Evolutionary conservation across 1,284 basidiomycete species (phyloP).

Genomic region (Irpex rosettiformis): DNA sequence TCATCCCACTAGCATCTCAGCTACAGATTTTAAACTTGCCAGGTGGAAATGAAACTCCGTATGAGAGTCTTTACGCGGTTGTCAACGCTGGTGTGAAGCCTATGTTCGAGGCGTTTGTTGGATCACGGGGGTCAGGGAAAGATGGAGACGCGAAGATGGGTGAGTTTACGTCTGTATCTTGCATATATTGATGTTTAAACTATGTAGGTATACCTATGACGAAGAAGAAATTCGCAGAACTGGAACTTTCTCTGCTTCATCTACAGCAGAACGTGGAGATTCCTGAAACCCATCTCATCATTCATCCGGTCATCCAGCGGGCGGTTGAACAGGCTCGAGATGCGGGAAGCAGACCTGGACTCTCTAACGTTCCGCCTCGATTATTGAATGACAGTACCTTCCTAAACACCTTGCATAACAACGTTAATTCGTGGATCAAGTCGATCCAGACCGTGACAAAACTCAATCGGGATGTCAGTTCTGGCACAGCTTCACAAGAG

Average conservation of each 20-base stretch:
- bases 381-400: constrained; percentile 86
- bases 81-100: constrained; percentile 96
- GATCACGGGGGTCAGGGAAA: constrained; percentile 68
- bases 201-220: constrained; percentile 90
- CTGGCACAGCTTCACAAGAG: constrained; percentile 96
- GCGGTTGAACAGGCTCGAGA: constrained; percentile 80
- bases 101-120: constrained; percentile 97
- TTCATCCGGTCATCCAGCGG: constrained; percentile 87
- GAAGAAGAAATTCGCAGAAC: constrained; percentile 98
- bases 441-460: constrained; percentile 97
- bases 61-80: constrained; percentile 94
- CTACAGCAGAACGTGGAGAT: constrained; percentile 99
- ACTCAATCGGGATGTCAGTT: constrained; percentile 88
- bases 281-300: constrained; percentile 90
- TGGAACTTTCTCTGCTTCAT: constrained; percentile 94
- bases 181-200: constrained; percentile 2
- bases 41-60: constrained; percentile 88
- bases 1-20: constrained; percentile 78
- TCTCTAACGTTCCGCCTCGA: constrained; percentile 73
- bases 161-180: constrained; percentile 28
- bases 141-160: constrained; percentile 87
- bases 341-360: constrained; percentile 59
- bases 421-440: constrained; percentile 98
- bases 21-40: constrained; percentile 93
- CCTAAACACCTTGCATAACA: constrained; percentile 89